Evolutionary conservation across 2,329 filamentous ascomycete species (phyloP).

Genomic region (Proliferodiscus dingleyae): DNA sequence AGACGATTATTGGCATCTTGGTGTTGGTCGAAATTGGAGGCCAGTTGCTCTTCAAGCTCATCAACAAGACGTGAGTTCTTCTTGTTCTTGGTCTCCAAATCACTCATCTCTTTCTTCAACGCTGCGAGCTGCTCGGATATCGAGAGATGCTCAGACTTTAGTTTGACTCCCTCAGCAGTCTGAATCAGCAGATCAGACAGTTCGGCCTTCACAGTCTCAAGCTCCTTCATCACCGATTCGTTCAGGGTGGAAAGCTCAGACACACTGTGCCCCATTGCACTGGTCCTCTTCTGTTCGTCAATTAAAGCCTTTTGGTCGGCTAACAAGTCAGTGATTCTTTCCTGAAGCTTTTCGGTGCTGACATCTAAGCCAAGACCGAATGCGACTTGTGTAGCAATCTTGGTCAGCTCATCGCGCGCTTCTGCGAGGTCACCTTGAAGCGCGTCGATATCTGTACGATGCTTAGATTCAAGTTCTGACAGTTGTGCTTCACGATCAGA

Average conservation of each 20-base stretch:
- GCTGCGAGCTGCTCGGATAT: constrained; percentile 53
- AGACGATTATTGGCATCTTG: constrained; percentile 80
- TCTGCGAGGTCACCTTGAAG: constrained; percentile 60
- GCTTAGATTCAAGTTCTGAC: constrained; percentile 54
- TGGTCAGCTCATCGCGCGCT: constrained; percentile 61
- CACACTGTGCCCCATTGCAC: constrained; percentile 52
- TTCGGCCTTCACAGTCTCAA: constrained; percentile 55
- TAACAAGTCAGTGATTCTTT: constrained; percentile 54
- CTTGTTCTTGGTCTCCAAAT: constrained; percentile 66
- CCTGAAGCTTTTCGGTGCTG: constrained; percentile 62
- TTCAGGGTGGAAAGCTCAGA: constrained; percentile 53
- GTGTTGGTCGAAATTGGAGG: constrained; percentile 90
- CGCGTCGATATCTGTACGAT: constrained; percentile 49
- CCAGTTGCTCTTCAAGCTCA: constrained; percentile 94
- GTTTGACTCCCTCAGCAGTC: constrained; percentile 40
- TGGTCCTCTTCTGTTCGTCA: constrained; percentile 53
- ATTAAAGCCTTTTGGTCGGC: constrained; percentile 55
- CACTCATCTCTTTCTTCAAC: constrained; percentile 61
- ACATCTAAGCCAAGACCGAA: constrained; percentile 57
- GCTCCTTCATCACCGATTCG: constrained; percentile 54
- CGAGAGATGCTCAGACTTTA: constrained; percentile 41
- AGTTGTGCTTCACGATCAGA: constrained; percentile 54
- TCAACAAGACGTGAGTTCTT: constrained; percentile 91
- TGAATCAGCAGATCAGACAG: constrained; percentile 48
- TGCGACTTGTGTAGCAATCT: constrained; percentile 59